phyloP scores from a whole-genome alignment of 805 yeast species.

The Saccharomycodes ludwigii region DNA sequence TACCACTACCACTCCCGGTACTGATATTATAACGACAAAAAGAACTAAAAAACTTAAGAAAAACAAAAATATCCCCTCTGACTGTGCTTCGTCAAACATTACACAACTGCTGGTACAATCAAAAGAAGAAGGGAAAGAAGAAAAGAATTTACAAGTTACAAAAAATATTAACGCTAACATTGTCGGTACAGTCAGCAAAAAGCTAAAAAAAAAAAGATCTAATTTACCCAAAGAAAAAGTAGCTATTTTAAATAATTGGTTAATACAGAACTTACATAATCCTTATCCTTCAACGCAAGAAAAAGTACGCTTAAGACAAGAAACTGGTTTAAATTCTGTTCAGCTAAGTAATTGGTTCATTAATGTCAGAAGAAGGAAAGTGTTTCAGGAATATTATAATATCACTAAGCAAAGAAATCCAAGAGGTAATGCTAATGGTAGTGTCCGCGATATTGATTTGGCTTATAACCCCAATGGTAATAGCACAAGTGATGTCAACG shows the following conservation, averaged over 20 bases:
- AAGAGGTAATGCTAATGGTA: not conserved
- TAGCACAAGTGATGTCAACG: not conserved
- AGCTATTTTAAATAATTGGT: constrained; percentile 59
- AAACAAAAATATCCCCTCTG: too few relatives aligned
- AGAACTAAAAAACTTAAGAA: too few relatives aligned
- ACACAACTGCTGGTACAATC: too few relatives aligned
- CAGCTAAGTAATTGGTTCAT: constrained; percentile 84
- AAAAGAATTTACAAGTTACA: too few relatives aligned
- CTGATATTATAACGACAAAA: too few relatives aligned
- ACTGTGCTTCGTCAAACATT: too few relatives aligned
- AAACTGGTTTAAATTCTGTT: constrained; percentile 69
- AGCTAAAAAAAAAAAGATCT: constrained; percentile 37
- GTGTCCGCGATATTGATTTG: too few relatives aligned
- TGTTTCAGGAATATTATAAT: constrained; percentile 26
- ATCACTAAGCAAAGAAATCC: constrained; percentile 2
- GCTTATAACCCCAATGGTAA: not conserved
- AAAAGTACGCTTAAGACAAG: constrained; percentile 52
- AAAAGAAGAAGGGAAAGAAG: too few relatives aligned
- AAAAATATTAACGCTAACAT: too few relatives aligned
- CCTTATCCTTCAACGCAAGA: constrained; percentile 81
- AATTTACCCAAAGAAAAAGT: constrained; percentile 74
- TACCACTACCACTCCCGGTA: too few relatives aligned
- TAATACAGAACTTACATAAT: constrained; percentile 57
- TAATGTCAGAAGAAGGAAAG: constrained; percentile 70
- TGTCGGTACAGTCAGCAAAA: too few relatives aligned